Conservation (phyloP, 768 basidiomycete species). For the Serendipita sp. region DNA sequence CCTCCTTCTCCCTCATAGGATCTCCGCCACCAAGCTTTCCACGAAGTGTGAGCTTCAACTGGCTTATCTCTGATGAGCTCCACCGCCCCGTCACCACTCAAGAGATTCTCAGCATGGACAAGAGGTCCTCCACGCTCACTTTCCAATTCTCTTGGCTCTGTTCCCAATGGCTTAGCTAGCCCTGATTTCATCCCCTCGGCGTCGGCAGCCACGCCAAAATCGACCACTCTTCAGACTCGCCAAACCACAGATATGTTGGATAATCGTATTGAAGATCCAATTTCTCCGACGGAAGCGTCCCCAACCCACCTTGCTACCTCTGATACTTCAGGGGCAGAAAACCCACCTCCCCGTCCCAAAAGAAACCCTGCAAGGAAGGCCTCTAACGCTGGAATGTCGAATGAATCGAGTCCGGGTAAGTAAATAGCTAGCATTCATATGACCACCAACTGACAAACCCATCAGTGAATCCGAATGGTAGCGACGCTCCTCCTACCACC, state of each 20-base stretch:
- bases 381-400: not conserved
- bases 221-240: not conserved
- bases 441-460: no score
- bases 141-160: not conserved
- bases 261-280: not conserved
- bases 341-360: not conserved
- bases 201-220: not conserved
- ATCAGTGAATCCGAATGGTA: not conserved
- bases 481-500: not conserved
- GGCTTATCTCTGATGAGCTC: no score
- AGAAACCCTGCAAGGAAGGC: not conserved
- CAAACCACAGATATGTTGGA: not conserved
- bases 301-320: not conserved
- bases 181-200: not conserved
- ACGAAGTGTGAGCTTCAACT: no score
- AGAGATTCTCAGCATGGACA: not conserved
- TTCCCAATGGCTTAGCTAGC: not conserved
- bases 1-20: no score
- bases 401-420: not conserved
- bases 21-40: no score
- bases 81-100: not conserved
- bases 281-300: not conserved
- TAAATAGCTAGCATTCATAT: no score
- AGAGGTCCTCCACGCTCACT: conserved; percentile 5
- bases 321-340: not conserved